Evolutionary conservation across 129 eudicot species (phyloP).

Genomic region (Helianthus tuberosus): DNA sequence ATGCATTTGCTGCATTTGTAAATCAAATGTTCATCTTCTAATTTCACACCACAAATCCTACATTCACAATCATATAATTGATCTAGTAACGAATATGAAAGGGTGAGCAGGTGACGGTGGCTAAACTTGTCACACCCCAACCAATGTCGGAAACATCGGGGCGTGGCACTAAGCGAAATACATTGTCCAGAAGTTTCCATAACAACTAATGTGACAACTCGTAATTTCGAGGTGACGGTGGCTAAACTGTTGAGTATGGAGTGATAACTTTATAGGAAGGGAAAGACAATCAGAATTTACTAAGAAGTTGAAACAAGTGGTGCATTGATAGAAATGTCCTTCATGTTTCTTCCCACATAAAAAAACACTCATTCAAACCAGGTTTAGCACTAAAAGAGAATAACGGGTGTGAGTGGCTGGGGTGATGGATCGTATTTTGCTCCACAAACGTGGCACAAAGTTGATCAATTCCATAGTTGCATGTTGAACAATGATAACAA

Average conservation of each 20-base stretch:
- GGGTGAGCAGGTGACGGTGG: slow-evolving; percentile 8
- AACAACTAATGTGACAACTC: too few species aligned
- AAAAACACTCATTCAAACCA: background rate
- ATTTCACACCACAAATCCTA: background rate
- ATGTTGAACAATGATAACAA: slow-evolving; percentile 8
- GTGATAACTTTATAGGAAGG: slow-evolving; percentile 7
- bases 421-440: slow-evolving; percentile 5
- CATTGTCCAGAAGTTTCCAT: too few species aligned
- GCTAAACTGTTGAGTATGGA: background rate
- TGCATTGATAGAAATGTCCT: background rate
- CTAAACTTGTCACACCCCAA: too few species aligned
- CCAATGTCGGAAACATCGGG: too few species aligned
- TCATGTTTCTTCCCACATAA: background rate
- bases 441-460: slow-evolving; percentile 19
- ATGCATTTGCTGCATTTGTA: slow-evolving; percentile 16
- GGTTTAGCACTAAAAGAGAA: background rate
- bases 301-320: slow-evolving; percentile 15
- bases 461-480: slow-evolving; percentile 10
- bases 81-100: slow-evolving; percentile 5
- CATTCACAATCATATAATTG: slow-evolving; percentile 3
- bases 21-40: background rate
- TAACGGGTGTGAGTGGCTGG: background rate
- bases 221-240: too few species aligned
- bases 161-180: too few species aligned
- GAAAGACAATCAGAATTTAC: slow-evolving; percentile 1